Evolutionary conservation across 768 basidiomycete species (phyloP), one percentile per base, ranked within the genome.

Genomic region (Chalciporus sphaerocephalus): DNA sequence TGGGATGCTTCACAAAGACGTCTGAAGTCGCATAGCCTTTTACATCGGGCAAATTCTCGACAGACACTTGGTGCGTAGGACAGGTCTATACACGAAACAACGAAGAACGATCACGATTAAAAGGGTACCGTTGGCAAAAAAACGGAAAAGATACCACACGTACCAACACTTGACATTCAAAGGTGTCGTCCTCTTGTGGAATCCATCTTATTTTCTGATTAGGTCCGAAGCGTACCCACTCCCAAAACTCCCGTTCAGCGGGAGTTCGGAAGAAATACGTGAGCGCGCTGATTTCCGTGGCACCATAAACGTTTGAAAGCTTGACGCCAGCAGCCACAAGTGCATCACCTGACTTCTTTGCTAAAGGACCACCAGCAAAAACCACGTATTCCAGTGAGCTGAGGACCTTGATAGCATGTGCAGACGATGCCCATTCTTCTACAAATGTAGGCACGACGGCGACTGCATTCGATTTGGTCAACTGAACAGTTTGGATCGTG

Each of bases 11-110:
- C 25, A 67, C 44, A 48, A 71, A 74, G 6, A 74, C 52, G 56
- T 77, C 76, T 3, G 66, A 68, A 10, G 69, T 74, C 2, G 68
- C 69, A 38, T 75, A 76, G 11, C 74, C 74, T 33, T 52, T 57
- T 5, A 61, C 58, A 27, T 76, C 66, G 3, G 53, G 48, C 5
- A 73, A 20, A 38, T 74, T 74, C 21, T 67, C 62, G 3, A 68
- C 53, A 3, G 62, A 54, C 1, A 60, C 48, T 12, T 54, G 52
- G 45, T 68, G 62, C 4, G 38, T 65, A 5, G 62, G 50, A 20
- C 40, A 56, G 10, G 55, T 54, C 70, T 70, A 17, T 13, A 43
- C 28, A 9, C 13, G 17, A 20, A 30, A 21, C 35, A 17, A 13
- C 18, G 10, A 37, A 8, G 5, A 46, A 22, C 35, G 17, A 4